phyloP scores from a whole-genome alignment of 129 eudicot genomes.

The Centella asiatica region DNA sequence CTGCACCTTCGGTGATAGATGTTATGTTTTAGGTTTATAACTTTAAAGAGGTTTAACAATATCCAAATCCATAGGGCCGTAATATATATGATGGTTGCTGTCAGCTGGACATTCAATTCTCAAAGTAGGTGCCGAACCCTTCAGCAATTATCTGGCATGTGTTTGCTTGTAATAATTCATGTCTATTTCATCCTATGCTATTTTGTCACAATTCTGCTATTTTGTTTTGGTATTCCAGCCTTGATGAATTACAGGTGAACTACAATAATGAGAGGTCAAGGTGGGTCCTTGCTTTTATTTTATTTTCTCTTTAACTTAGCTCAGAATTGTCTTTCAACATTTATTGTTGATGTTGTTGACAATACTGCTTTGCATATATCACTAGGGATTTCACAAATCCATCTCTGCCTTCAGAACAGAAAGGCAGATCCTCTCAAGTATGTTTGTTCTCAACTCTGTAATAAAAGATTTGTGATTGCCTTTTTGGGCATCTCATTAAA shows the following conservation, averaged over 20 bases:
- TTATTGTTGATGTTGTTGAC: constrained; percentile 5
- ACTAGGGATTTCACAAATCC: constrained; percentile 90
- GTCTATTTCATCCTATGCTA: not conserved
- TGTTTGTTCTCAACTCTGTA: constrained; percentile 10
- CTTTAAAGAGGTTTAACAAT: constrained; percentile 3
- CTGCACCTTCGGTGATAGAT: not conserved
- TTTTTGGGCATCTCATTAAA: constrained; percentile 7
- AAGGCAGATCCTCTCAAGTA: constrained; percentile 90
- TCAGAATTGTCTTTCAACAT: not conserved
- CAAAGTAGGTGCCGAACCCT: constrained; percentile 59
- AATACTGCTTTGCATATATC: constrained; percentile 5
- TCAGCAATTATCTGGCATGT: constrained; percentile 1
- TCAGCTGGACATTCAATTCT: constrained; percentile 91
- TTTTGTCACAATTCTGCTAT: not conserved
- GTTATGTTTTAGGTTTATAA: not conserved
- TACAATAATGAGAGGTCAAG: constrained; percentile 87
- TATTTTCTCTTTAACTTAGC: not conserved
- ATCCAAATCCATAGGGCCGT: constrained; percentile 56
- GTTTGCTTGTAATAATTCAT: not conserved
- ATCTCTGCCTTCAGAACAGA: constrained; percentile 82
- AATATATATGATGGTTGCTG: constrained; percentile 99
- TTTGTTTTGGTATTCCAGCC: constrained; percentile 40
- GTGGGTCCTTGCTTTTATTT: constrained; percentile 1
- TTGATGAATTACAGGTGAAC: constrained; percentile 96
- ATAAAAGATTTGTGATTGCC: not conserved